Base-by-base conservation (phyloP, 441 rosid genomes). In the Euphorbia schlechtendalii region DNA sequence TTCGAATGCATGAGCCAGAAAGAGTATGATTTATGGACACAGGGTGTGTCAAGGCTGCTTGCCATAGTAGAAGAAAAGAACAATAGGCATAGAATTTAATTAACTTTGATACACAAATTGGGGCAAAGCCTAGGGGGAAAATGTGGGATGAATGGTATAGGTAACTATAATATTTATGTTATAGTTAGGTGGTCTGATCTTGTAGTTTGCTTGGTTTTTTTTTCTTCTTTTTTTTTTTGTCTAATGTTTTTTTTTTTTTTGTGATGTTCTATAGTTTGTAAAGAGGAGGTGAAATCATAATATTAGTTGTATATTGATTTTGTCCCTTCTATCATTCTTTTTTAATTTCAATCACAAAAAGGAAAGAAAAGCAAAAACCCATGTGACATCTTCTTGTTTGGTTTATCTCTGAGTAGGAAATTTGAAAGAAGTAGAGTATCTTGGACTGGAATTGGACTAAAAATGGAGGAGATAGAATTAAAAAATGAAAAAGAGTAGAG, bases 21-120 rank as follows among this genome's bases (percentile, higher is more conserved):
- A 61, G 99, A 93, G 63, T 84, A 93, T 61, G 97, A 94, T 58
- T 74, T 83, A 55, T 94, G 96, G 98, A 94, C 98, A 48, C 90
- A 89, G 56, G 99, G 99, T 8, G 96, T 91, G 1, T 74, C 98
- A 20, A 84, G 98, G 77, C 98, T 94, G 52, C 93, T 94, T 55
- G 74, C 80, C 40, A 59, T 91, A 56, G 94, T 85, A 36, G 84
- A 91, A 36, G 94, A 89, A 41, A 87, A 63, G 81, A 82, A 36
- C 72, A 73, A 48, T 38, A 73, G 86, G 73, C 86, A 81, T 69
- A 81, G 87, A 80, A 56, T 79, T 48, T 90, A 43, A 10, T 11
- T n/a, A 60, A 81, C 63, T 61, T 58, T 24, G 41, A 8, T 27
- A 10, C 21, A 65, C 53, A 22, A 17, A 30, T 10, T n/a, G 18